Conservation (phyloP, 176 grass and related monocot species). For the Rhipidocladum racemiflorum region DNA sequence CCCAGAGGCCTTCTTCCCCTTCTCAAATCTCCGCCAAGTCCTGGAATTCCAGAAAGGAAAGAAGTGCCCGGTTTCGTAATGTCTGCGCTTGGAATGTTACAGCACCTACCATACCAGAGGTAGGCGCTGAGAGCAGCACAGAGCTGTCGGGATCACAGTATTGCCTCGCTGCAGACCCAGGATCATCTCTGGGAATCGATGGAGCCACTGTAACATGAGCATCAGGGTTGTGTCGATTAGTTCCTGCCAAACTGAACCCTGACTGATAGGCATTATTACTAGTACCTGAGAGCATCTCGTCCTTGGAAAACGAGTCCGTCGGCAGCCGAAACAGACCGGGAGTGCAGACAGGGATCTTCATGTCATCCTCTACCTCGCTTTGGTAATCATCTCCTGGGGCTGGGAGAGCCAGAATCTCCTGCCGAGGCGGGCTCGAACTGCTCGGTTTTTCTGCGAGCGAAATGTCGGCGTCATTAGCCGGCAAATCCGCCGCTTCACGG, state of each 20-base stretch:
- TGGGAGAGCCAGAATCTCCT: conserved; percentile 44
- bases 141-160: conserved; percentile 21
- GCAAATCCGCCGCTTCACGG: conserved; percentile 6
- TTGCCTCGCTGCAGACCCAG: conserved; percentile 16
- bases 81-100: conserved; percentile 13
- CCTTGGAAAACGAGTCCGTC: conserved; percentile 49
- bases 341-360: conserved; percentile 46
- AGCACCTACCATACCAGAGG: conserved; percentile 44
- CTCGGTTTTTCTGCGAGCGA: neutral
- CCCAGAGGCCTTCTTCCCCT: neutral
- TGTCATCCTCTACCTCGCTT: conserved; percentile 18
- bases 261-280: neutral
- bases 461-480: neutral
- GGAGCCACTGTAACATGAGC: neutral
- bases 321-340: conserved; percentile 75
- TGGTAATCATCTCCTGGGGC: conserved; percentile 19
- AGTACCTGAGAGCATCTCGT: neutral
- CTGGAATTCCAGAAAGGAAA: conserved; percentile 13
- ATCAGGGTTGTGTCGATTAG: neutral
- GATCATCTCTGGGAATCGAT: conserved; percentile 3
- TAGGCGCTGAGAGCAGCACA: conserved; percentile 10
- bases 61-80: neutral
- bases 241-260: neutral
- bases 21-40: conserved; percentile 14
- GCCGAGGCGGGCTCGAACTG: neutral